Evolutionary conservation across 495 filamentous ascomycete species (phyloP).

Genomic region (Penicillium maclennaniae): DNA sequence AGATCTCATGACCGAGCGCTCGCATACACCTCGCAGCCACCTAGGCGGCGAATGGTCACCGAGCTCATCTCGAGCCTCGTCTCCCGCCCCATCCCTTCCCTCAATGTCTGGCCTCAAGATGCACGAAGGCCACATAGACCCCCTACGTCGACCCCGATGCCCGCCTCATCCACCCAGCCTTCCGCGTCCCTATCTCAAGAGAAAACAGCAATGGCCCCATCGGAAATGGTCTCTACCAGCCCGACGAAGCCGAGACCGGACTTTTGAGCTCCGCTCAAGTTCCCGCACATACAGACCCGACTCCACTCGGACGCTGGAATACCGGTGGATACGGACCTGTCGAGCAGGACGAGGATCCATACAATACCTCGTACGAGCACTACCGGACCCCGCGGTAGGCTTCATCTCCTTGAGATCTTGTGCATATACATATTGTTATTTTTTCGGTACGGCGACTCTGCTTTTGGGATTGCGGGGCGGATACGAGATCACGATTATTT

Average conservation of each 20-base stretch:
- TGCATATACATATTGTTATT: neutral
- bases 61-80: slow-evolving; percentile 44
- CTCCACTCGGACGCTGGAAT: slow-evolving; percentile 44
- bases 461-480: slow-evolving; percentile 5
- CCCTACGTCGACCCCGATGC: slow-evolving; percentile 4
- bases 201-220: slow-evolving; percentile 20
- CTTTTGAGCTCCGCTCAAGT: slow-evolving; percentile 43
- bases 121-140: slow-evolving; percentile 26
- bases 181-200: slow-evolving; percentile 33
- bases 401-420: slow-evolving; percentile 1
- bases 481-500: slow-evolving; percentile 10
- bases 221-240: slow-evolving; percentile 27
- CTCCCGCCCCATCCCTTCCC: slow-evolving; percentile 39
- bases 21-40: slow-evolving; percentile 60
- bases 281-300: slow-evolving; percentile 24
- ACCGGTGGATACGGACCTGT: slow-evolving; percentile 48
- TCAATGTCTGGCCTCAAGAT: slow-evolving; percentile 26
- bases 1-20: slow-evolving; percentile 61
- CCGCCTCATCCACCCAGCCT: slow-evolving; percentile 34
- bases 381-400: slow-evolving; percentile 28
- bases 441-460: neutral
- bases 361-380: slow-evolving; percentile 39
- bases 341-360: slow-evolving; percentile 35
- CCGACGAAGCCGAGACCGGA: slow-evolving; percentile 44
- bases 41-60: slow-evolving; percentile 41